These are phyloP conservation scores for Hygrophila difformis DNA, from an alignment of 257 asterid genomes.

Conservation along the genomic window DNA sequence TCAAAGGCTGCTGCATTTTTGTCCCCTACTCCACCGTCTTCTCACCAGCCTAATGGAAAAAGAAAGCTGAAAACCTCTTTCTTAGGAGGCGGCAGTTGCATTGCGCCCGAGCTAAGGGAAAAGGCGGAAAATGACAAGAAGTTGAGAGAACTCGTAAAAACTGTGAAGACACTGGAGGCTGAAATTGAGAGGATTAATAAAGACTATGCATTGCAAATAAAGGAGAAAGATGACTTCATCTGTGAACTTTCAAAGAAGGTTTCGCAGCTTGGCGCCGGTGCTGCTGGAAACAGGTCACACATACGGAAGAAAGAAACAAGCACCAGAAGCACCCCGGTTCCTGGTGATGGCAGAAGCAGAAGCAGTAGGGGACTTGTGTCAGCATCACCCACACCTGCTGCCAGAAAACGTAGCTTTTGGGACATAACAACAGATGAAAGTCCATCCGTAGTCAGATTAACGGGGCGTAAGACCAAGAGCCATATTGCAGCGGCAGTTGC, in stretches of 20 bases:
- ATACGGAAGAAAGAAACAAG: too few species aligned
- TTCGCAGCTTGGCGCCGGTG: slow-evolving; percentile 27
- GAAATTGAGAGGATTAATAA: slow-evolving; percentile 46
- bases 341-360: slow-evolving; percentile 30
- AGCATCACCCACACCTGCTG: slow-evolving; percentile 47
- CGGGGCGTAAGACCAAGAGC: slow-evolving; percentile 56
- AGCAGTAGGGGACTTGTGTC: slow-evolving; percentile 36
- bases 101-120: slow-evolving; percentile 48
- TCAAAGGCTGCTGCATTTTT: slow-evolving; percentile 29
- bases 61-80: slow-evolving; percentile 33
- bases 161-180: slow-evolving; percentile 38
- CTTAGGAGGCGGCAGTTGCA: slow-evolving; percentile 31
- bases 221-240: slow-evolving; percentile 37
- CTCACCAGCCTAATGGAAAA: slow-evolving; percentile 30
- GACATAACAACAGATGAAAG: slow-evolving; percentile 49
- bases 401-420: slow-evolving; percentile 59
- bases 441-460: slow-evolving; percentile 43
- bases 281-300: slow-evolving; percentile 20
- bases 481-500: slow-evolving; percentile 30
- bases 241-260: slow-evolving; percentile 33
- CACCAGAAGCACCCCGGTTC: slow-evolving; percentile 23
- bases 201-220: slow-evolving; percentile 40
- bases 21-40: slow-evolving; percentile 34
- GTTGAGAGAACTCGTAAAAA: slow-evolving; percentile 24
- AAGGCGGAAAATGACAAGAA: slow-evolving; percentile 23